phyloP scores from a whole-genome alignment of 352 stramenopile genomes.

The Peronospora farinosa region DNA sequence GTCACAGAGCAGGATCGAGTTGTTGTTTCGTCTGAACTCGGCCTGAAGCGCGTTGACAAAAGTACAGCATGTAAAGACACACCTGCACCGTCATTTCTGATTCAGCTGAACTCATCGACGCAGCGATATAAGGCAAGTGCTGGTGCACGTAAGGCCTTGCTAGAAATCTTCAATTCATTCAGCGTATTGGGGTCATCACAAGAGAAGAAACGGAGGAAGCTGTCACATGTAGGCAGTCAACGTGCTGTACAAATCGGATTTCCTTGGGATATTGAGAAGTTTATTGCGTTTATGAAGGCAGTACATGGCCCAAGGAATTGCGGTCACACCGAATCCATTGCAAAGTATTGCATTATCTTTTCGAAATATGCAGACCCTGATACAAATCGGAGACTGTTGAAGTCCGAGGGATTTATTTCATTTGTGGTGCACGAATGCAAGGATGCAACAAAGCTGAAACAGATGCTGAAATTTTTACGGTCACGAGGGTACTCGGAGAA shows the following conservation, averaged over 20 bases:
- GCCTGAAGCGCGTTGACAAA: constrained; percentile 19
- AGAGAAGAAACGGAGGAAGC: constrained; percentile 54
- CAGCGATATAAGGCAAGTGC: constrained; percentile 27
- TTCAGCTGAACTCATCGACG: constrained; percentile 14
- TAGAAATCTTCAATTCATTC: constrained; percentile 43
- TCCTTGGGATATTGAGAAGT: constrained; percentile 64
- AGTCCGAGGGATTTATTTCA: constrained; percentile 37
- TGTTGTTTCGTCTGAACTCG: constrained; percentile 28
- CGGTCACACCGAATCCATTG: constrained; percentile 20
- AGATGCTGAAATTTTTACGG: constrained; percentile 41
- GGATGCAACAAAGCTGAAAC: constrained; percentile 35
- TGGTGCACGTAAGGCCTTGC: constrained; percentile 21
- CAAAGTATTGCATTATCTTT: constrained; percentile 56
- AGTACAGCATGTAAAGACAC: constrained; percentile 7
- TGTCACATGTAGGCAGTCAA: constrained; percentile 17
- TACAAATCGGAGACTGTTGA: constrained; percentile 31
- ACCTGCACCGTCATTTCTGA: constrained; percentile 12
- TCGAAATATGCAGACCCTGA: constrained; percentile 46
- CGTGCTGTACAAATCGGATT: constrained; percentile 2
- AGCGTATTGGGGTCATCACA: constrained; percentile 18
- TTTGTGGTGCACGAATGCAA: constrained; percentile 42
- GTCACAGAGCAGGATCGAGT: constrained; percentile 22
- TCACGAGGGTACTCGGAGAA: constrained; percentile 42
- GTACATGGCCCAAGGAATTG: constrained; percentile 18
- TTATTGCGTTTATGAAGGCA: constrained; percentile 45